A percentile compares a stretch with the other conserved stretches of the same genome.
phyloP scores from a whole-genome alignment of 306 rosid species.

The Betula pendula region DNA sequence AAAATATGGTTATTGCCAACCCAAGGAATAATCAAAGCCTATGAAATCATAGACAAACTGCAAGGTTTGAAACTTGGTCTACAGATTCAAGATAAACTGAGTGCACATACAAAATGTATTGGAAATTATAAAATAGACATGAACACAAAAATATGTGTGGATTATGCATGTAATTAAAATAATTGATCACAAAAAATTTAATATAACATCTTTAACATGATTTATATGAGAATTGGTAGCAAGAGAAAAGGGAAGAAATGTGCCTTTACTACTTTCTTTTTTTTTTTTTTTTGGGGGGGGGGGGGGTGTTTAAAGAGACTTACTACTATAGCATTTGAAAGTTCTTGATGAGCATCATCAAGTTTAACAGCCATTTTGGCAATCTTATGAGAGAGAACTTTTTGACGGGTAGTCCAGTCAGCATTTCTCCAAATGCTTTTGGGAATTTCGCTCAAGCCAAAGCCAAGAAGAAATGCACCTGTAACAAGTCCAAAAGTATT shows the following conservation, averaged over 20 bases:
- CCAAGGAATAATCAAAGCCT: neutral
- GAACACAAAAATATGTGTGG: neutral
- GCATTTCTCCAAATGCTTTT: slow-evolving; percentile 87
- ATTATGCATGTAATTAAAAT: neutral
- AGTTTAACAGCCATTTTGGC: slow-evolving; percentile 95
- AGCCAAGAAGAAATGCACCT: slow-evolving; percentile 98
- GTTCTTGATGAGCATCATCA: slow-evolving; percentile 93
- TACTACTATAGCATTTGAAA: slow-evolving; percentile 94
- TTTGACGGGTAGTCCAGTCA: slow-evolving; percentile 86
- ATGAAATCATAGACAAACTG: neutral
- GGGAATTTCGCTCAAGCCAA: slow-evolving; percentile 96
- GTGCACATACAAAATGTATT: neutral
- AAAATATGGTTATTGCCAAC: neutral
- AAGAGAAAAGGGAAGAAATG: slow-evolving; percentile 14
- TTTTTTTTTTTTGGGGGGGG: too few relatives aligned
- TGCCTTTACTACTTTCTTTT: slow-evolving; percentile 1
- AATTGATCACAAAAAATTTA: neutral
- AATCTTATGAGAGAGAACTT: slow-evolving; percentile 94
- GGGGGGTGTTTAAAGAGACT: slow-evolving; percentile 23
- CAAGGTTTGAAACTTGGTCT: neutral
- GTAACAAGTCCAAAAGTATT: slow-evolving; percentile 98
- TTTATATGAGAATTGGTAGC: neutral
- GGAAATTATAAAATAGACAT: neutral
- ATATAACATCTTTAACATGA: neutral
- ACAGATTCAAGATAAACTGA: neutral